Conservation (phyloP, 2,329 filamentous ascomycete genomes). For the Grosmannia huntii region DNA sequence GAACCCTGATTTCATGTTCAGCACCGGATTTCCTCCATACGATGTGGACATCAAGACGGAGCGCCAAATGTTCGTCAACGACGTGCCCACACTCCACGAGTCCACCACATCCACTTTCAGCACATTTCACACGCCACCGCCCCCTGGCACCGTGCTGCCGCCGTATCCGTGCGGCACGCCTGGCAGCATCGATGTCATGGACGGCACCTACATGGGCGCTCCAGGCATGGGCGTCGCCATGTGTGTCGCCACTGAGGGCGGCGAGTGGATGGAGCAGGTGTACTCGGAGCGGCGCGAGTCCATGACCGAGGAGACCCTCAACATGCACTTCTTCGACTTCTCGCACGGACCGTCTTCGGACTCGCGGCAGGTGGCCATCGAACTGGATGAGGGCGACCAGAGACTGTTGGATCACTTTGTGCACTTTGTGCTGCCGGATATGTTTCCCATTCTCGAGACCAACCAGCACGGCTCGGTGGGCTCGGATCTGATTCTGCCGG, state of each 20-base stretch:
- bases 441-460: constrained; percentile 85
- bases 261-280: constrained; percentile 43
- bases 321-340: constrained; percentile 76
- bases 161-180: constrained; percentile 31
- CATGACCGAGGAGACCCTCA: constrained; percentile 50
- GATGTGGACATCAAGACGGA: constrained; percentile 96
- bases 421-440: constrained; percentile 69
- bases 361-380: constrained; percentile 43
- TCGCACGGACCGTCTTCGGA: constrained; percentile 38
- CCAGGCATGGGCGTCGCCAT: constrained; percentile 4
- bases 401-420: constrained; percentile 84
- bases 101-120: constrained; percentile 87
- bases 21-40: constrained; percentile 50
- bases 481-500: constrained; percentile 72
- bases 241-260: not conserved
- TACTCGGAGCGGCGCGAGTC: constrained; percentile 58
- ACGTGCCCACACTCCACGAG: constrained; percentile 72
- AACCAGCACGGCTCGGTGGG: constrained; percentile 76
- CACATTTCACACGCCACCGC: constrained; percentile 72
- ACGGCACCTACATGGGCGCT: not conserved
- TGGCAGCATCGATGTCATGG: not conserved
- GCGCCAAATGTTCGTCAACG: constrained; percentile 84
- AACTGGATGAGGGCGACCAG: constrained; percentile 79
- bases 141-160: constrained; percentile 52
- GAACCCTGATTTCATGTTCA: constrained; percentile 47